Conservation (phyloP, 257 asterid species). For the Ballota nigra region DNA sequence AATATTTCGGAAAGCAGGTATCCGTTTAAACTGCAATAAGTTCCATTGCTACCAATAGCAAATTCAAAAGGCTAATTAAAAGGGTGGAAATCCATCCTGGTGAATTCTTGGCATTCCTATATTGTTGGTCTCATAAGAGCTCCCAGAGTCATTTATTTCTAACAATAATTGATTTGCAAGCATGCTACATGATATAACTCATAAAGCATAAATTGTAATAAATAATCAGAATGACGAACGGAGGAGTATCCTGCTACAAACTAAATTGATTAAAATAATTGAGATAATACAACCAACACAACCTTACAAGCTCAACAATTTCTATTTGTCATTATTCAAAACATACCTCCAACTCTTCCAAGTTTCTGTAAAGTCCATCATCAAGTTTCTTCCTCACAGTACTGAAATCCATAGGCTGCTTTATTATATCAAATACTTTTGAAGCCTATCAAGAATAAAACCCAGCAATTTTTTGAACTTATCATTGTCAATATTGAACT, state of each 20-base stretch:
- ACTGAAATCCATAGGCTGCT: constrained; percentile 96
- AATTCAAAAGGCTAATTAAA: too few species aligned
- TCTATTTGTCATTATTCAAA: constrained; percentile 3
- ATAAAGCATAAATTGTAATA: neutral
- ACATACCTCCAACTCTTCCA: constrained; percentile 92
- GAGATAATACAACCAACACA: neutral
- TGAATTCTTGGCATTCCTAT: constrained; percentile 4
- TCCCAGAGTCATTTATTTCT: neutral
- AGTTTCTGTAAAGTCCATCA: constrained; percentile 44
- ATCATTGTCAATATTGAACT: too few species aligned
- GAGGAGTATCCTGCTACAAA: too few species aligned
- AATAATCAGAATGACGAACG: neutral
- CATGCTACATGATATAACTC: neutral
- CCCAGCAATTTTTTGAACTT: constrained; percentile 82
- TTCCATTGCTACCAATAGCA: too few species aligned
- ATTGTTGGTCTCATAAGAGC: neutral
- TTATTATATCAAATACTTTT: constrained; percentile 86
- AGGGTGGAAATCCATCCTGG: neutral
- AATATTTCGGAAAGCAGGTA: too few species aligned
- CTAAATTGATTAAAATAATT: too few species aligned
- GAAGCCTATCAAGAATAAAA: constrained; percentile 98
- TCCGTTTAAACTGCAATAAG: too few species aligned
- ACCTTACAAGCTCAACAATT: neutral
- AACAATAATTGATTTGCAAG: neutral
- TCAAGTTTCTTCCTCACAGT: constrained; percentile 85